Conservation (phyloP, 2,329 filamentous ascomycete species). For the Bertia moriformis region DNA sequence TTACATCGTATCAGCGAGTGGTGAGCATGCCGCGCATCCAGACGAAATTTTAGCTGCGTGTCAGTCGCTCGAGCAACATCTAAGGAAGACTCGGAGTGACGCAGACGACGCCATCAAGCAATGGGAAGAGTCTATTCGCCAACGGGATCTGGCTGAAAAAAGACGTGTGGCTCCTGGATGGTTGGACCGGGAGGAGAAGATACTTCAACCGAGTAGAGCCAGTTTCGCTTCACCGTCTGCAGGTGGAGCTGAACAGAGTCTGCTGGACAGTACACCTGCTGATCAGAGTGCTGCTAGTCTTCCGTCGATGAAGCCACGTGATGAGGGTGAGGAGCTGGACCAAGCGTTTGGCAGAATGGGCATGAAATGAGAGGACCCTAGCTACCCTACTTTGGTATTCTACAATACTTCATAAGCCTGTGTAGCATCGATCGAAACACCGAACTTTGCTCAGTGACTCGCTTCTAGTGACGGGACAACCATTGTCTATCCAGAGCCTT, state of each 20-base stretch:
- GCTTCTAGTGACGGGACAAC: too few species aligned
- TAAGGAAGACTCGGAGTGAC: constrained; percentile 53
- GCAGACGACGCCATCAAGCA: constrained; percentile 52
- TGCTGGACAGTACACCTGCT: background rate
- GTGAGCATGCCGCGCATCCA: constrained; percentile 65
- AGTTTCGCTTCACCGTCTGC: background rate
- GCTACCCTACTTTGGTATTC: too few species aligned
- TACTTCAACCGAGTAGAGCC: constrained; percentile 51
- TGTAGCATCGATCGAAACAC: too few species aligned
- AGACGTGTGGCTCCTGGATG: constrained; percentile 66
- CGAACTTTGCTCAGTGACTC: too few species aligned
- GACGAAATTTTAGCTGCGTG: constrained; percentile 76
- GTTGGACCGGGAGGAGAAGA: constrained; percentile 58
- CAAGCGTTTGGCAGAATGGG: background rate
- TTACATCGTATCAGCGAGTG: constrained; percentile 67
- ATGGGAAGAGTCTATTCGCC: constrained; percentile 54
- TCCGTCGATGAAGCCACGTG: background rate
- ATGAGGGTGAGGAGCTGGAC: background rate
- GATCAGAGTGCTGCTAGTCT: background rate
- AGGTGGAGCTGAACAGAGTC: background rate
- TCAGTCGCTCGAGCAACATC: constrained; percentile 60
- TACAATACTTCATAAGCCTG: too few species aligned
- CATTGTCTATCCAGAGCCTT: too few species aligned
- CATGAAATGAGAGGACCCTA: background rate
- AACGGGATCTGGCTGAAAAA: constrained; percentile 64